These are phyloP conservation scores for Rutstroemia sp. DNA, from an alignment of 2,329 filamentous ascomycete species.

Conservation along the genomic window DNA sequence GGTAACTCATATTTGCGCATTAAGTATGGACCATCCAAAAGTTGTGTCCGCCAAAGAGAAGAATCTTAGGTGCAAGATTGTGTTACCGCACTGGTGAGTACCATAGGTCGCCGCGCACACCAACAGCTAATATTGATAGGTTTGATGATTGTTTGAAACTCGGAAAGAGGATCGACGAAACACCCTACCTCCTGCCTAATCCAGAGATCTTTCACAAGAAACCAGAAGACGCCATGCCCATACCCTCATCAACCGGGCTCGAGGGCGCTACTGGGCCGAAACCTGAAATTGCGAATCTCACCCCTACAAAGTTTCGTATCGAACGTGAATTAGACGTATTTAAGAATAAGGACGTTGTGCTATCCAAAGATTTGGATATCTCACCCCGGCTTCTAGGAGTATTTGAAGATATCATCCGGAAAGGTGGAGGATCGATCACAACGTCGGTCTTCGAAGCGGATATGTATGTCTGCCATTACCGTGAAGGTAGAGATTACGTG, in stretches of 20 bases:
- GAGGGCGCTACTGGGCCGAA: slow-evolving; percentile 56
- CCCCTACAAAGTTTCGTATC: slow-evolving; percentile 37
- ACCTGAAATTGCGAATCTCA: slow-evolving; percentile 32
- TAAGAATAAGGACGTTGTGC: slow-evolving; percentile 65
- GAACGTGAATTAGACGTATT: slow-evolving; percentile 64
- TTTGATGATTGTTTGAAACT: slow-evolving; percentile 96
- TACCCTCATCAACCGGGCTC: slow-evolving; percentile 53
- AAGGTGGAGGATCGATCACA: slow-evolving; percentile 65
- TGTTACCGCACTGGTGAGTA: slow-evolving; percentile 80
- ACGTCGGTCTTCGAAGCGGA: slow-evolving; percentile 61
- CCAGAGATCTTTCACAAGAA: slow-evolving; percentile 67
- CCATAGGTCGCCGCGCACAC: neutral
- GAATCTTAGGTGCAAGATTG: slow-evolving; percentile 67
- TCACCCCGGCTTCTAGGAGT: slow-evolving; percentile 57
- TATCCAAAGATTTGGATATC: slow-evolving; percentile 68
- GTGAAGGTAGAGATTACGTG: slow-evolving; percentile 72
- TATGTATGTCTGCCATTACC: slow-evolving; percentile 81
- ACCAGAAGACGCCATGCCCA: slow-evolving; percentile 47
- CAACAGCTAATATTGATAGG: slow-evolving; percentile 41
- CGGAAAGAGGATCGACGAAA: slow-evolving; percentile 82
- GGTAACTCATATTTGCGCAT: slow-evolving; percentile 83
- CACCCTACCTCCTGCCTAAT: slow-evolving; percentile 77
- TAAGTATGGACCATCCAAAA: slow-evolving; percentile 68
- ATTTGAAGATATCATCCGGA: slow-evolving; percentile 61
- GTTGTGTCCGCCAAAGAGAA: slow-evolving; percentile 56